Evolutionary conservation across 768 basidiomycete genomes (phyloP).

Genomic region (Coprinellus aureogranulatus): DNA sequence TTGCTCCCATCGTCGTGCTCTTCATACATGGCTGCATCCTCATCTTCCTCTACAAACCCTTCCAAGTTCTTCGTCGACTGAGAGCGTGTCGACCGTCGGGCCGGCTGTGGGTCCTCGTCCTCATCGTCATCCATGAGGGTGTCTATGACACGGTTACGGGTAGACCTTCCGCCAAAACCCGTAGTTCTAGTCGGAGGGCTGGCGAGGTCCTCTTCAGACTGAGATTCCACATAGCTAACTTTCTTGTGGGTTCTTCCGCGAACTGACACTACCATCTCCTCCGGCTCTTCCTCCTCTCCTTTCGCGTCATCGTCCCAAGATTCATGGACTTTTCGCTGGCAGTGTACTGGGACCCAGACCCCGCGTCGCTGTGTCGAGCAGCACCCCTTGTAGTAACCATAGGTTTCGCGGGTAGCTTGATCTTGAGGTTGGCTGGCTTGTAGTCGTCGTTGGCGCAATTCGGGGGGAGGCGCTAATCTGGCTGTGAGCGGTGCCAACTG

Average conservation of each 20-base stretch:
- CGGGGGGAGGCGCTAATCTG: constrained; percentile 2
- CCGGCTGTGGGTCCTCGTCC: constrained; percentile 10
- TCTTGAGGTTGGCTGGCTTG: constrained; percentile 14
- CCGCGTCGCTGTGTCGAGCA: constrained; percentile 29
- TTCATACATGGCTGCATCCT: not conserved
- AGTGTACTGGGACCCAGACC: constrained; percentile 51
- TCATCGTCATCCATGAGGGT: constrained; percentile 25
- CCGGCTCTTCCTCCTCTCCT: constrained; percentile 34
- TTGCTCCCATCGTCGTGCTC: constrained; percentile 1
- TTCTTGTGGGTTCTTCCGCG: constrained; percentile 21
- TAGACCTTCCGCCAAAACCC: not conserved
- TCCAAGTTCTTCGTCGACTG: constrained; percentile 11
- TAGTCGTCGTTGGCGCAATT: constrained; percentile 13
- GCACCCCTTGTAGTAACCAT: constrained; percentile 33
- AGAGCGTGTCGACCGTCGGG: constrained; percentile 1
- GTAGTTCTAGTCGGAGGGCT: constrained; percentile 4
- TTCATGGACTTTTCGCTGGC: constrained; percentile 43
- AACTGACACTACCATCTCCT: constrained; percentile 17
- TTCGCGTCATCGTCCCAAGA: constrained; percentile 26
- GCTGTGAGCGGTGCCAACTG: constrained; percentile 1
- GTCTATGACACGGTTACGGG: not conserved
- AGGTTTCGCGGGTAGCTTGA: constrained; percentile 27
- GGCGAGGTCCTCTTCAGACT: constrained; percentile 21
- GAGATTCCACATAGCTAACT: constrained; percentile 25
- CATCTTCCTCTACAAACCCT: constrained; percentile 4